phyloP scores from a whole-genome alignment of 2,329 filamentous ascomycete species.

The Fusarium sp. region DNA sequence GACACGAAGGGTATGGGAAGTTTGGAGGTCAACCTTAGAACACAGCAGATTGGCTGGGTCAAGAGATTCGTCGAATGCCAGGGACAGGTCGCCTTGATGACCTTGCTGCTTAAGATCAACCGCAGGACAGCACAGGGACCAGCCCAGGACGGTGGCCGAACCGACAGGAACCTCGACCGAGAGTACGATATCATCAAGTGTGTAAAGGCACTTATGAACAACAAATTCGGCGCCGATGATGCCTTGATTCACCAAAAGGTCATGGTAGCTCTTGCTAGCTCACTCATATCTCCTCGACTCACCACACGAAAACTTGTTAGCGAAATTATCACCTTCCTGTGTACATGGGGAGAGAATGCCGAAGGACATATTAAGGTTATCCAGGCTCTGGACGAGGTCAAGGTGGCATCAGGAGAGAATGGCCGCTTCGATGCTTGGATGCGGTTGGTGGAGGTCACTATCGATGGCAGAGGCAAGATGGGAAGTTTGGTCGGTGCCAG shows the following conservation, averaged over 20 bases:
- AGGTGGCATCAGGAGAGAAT: constrained; percentile 88
- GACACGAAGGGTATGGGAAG: constrained; percentile 92
- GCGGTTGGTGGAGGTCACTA: constrained; percentile 96
- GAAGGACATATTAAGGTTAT: constrained; percentile 94
- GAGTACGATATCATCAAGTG: constrained; percentile 99
- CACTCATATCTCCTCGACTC: constrained; percentile 87
- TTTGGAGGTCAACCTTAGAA: constrained; percentile 92
- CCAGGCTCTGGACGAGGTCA: constrained; percentile 92
- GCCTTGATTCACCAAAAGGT: constrained; percentile 91
- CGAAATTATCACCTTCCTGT: constrained; percentile 95
- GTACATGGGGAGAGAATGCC: constrained; percentile 87
- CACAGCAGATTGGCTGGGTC: constrained; percentile 98
- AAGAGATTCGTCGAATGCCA: constrained; percentile 97
- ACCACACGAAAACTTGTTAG: constrained; percentile 95
- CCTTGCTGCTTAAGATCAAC: constrained; percentile 93
- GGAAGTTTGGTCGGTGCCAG: constrained; percentile 96
- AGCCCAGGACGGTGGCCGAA: constrained; percentile 68
- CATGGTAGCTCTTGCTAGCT: constrained; percentile 87
- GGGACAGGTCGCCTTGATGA: constrained; percentile 95
- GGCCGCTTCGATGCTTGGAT: constrained; percentile 98
- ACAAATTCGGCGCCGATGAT: constrained; percentile 98
- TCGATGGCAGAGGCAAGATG: constrained; percentile 98
- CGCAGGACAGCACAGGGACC: constrained; percentile 83
- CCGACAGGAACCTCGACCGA: constrained; percentile 85
- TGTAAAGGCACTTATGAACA: constrained; percentile 97